Conservation (phyloP, 2,329 filamentous ascomycete species). For the Talaromyces sp. region DNA sequence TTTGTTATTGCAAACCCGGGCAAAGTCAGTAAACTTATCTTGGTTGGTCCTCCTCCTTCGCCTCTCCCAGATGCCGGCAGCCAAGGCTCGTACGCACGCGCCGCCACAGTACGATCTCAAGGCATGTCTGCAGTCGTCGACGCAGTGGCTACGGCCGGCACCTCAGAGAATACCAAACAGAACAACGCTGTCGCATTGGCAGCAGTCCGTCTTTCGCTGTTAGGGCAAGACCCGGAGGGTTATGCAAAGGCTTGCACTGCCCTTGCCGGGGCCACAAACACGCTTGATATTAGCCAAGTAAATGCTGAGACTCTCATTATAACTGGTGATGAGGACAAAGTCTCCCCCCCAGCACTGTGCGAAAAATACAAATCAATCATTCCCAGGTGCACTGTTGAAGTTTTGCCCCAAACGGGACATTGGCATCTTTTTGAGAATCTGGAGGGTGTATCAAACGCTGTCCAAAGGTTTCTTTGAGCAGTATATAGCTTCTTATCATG, state of each 20-base stretch:
- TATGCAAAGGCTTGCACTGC: conserved; percentile 52
- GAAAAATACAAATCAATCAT: conserved; percentile 24
- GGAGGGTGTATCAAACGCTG: conserved; percentile 23
- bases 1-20: conserved; percentile 37
- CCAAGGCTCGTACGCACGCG: conserved; percentile 27
- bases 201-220: conserved; percentile 40
- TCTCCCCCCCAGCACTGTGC: conserved; percentile 32
- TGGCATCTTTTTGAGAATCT: conserved; percentile 49
- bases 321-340: conserved; percentile 42
- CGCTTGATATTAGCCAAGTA: conserved; percentile 29
- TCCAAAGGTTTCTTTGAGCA: conserved; percentile 1
- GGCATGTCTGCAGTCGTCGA: conserved; percentile 43
- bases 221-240: conserved; percentile 46
- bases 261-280: conserved; percentile 35
- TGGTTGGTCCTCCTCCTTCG: conserved; percentile 44
- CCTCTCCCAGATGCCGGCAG: conserved; percentile 36
- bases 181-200: conserved; percentile 36
- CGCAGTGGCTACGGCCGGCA: conserved; percentile 29
- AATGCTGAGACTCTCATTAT: conserved; percentile 35
- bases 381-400: conserved; percentile 19
- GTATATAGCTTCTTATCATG: not conserved
- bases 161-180: conserved; percentile 31
- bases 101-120: conserved; percentile 35
- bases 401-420: conserved; percentile 40
- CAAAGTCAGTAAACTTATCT: conserved; percentile 40